Evolutionary conservation across 192 early-diverging fungal species (phyloP), one percentile per base, ranked within the genome.

Genomic region (Dissophora ornata): DNA sequence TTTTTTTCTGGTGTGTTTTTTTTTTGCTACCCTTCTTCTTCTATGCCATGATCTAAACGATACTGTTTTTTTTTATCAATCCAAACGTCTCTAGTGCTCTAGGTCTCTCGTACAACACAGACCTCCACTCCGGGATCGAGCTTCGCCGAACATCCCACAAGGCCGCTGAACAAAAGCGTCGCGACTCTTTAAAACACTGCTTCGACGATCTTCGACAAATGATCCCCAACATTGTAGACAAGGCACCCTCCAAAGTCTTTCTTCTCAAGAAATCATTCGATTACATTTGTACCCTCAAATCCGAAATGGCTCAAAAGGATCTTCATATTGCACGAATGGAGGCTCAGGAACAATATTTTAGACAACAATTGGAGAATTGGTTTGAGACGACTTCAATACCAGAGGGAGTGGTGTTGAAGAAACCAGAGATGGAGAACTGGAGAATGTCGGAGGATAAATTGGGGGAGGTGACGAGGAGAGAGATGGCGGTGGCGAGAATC

Each of bases 141-240:
- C 79, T 88, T 0, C 90, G 95, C 11, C 90, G 91, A n/a, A 93
- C 91, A 13, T 90, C 89, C 16, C 97, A 99, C 82, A 97, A 98
- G 79, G 90, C 95, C 44, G 96, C 96, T 3, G 97, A 99, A 77
- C 97, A 99, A 78, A 94, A 93, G 73, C 91, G 97, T 12, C 86
- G 97, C 9, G 97, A 99, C 67, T 92, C 92, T 29, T 87, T 99
- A 5, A 97, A 97, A 59, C 78, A 89, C 44, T 93, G 91, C 51
- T 99, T 99, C 71, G 94, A 98, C 36, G 83, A 90, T 10, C 79
- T 99, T 10, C 81, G 87, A 44, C 53, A 68, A 1, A 80, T 92
- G 30, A 69, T 97, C 36, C 93, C 94, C 11, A 84, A 89, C 16
- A 86, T 94, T 13, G 75, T 88, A 34, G 89, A 93, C 25, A 95